Evolutionary conservation across 2,329 filamentous ascomycete genomes (phyloP).

Genomic region (Pyricularia grisea): DNA sequence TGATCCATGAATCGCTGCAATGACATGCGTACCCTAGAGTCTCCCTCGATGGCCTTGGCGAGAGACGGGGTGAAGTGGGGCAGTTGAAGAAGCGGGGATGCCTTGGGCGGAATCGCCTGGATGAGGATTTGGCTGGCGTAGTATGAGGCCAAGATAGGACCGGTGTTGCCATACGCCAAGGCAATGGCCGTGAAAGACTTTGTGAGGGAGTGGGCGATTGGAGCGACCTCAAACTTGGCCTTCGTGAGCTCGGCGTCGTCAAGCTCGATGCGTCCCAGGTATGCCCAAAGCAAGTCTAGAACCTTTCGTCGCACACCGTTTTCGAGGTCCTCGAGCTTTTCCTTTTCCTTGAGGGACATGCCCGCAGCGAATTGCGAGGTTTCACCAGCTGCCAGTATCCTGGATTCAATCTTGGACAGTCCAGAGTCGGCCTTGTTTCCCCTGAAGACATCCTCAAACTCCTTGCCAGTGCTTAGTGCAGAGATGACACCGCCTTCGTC

Average conservation of each 20-base stretch:
- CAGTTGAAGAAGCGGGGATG: slow-evolving; percentile 84
- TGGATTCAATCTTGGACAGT: slow-evolving; percentile 74
- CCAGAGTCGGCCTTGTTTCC: slow-evolving; percentile 73
- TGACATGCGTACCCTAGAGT: slow-evolving; percentile 63
- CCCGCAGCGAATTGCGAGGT: slow-evolving; percentile 42
- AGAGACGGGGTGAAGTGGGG: slow-evolving; percentile 70
- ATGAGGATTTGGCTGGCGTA: slow-evolving; percentile 77
- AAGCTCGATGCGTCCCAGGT: slow-evolving; percentile 80
- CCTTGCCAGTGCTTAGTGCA: slow-evolving; percentile 75
- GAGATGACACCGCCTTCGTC: slow-evolving; percentile 71
- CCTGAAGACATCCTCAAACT: slow-evolving; percentile 69
- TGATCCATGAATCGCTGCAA: slow-evolving; percentile 86
- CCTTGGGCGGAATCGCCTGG: slow-evolving; percentile 75
- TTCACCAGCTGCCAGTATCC: slow-evolving; percentile 56
- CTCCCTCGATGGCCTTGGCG: slow-evolving; percentile 60
- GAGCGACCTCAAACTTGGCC: slow-evolving; percentile 83
- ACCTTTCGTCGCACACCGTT: slow-evolving; percentile 75
- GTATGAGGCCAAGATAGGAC: slow-evolving; percentile 74
- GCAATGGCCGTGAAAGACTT: slow-evolving; percentile 81
- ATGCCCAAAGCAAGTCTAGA: slow-evolving; percentile 86
- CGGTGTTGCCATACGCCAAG: slow-evolving; percentile 76
- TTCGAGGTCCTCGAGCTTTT: slow-evolving; percentile 71
- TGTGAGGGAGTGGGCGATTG: slow-evolving; percentile 75
- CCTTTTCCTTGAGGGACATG: slow-evolving; percentile 64
- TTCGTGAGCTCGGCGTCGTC: slow-evolving; percentile 68